Evolutionary conservation across 371 early-diverging fungal genomes (phyloP).

Genomic region (Pancytospora epiphaga): DNA sequence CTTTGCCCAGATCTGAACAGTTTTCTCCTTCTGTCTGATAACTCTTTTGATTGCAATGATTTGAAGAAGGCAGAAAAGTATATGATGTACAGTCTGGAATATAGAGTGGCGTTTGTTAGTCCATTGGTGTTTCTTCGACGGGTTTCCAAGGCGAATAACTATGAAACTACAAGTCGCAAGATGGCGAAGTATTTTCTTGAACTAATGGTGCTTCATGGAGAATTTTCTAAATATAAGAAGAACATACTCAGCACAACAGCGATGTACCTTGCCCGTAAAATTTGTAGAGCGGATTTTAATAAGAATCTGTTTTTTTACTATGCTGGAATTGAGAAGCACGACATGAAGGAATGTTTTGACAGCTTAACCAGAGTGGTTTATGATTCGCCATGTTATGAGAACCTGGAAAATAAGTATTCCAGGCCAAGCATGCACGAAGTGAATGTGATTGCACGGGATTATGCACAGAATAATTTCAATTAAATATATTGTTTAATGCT

Average conservation of each 20-base stretch:
- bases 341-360: constrained; percentile 40
- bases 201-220: constrained; percentile 72
- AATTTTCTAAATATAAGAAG: constrained; percentile 67
- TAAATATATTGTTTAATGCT: constrained; percentile 10
- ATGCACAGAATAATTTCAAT: constrained; percentile 40
- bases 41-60: constrained; percentile 38
- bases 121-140: constrained; percentile 58
- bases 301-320: constrained; percentile 46
- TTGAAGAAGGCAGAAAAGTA: constrained; percentile 59
- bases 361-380: constrained; percentile 19
- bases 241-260: constrained; percentile 72
- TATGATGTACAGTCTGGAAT: constrained; percentile 57
- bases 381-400: constrained; percentile 22
- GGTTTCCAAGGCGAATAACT: constrained; percentile 48
- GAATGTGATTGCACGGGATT: constrained; percentile 19
- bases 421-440: constrained; percentile 7
- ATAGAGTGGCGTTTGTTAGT: constrained; percentile 50
- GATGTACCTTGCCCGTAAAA: constrained; percentile 73
- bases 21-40: constrained; percentile 48
- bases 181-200: constrained; percentile 91
- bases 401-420: constrained; percentile 43
- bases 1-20: constrained; percentile 58
- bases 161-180: constrained; percentile 73
- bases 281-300: constrained; percentile 65
- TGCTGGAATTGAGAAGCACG: constrained; percentile 26